Conservation (phyloP, 257 asterid genomes). For the Hygrophila difformis region DNA sequence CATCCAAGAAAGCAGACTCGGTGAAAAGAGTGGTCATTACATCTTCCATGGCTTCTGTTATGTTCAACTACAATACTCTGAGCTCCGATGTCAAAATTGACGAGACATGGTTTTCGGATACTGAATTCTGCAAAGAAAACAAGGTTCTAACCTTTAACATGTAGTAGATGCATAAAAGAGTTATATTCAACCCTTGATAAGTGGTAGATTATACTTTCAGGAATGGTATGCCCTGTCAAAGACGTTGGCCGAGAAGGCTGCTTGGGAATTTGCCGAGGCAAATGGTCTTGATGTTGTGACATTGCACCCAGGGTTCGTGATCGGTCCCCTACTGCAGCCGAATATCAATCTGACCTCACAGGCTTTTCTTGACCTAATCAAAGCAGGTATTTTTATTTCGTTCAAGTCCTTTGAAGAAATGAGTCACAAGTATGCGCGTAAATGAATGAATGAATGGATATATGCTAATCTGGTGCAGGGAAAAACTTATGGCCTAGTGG, state of each 20-base stretch:
- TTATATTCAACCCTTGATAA: too few species aligned
- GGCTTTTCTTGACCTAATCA: constrained; percentile 26
- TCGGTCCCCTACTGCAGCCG: constrained; percentile 60
- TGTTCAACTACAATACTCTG: constrained; percentile 14
- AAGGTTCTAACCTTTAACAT: constrained; percentile 30
- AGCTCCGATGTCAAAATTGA: constrained; percentile 29
- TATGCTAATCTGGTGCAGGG: too few species aligned
- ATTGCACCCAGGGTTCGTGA: constrained; percentile 43
- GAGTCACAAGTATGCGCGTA: too few species aligned
- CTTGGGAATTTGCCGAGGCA: constrained; percentile 40
- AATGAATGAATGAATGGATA: too few species aligned
- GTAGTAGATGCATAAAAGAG: too few species aligned
- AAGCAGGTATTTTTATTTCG: constrained; percentile 18
- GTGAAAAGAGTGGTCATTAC: constrained; percentile 44
- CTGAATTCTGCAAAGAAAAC: constrained; percentile 33
- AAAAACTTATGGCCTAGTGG: constrained; percentile 13
- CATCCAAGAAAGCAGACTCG: constrained; percentile 38
- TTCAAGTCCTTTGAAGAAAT: too few species aligned
- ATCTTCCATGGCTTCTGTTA: constrained; percentile 46
- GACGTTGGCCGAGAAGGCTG: constrained; percentile 59
- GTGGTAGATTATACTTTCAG: constrained; percentile 22
- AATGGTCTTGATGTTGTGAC: constrained; percentile 43
- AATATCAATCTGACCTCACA: constrained; percentile 27
- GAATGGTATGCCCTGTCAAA: constrained; percentile 43
- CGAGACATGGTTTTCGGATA: constrained; percentile 65